These are phyloP conservation scores for Sanguinoderma infundibulare DNA, from an alignment of 1,284 basidiomycete genomes.

Conservation along the genomic window DNA sequence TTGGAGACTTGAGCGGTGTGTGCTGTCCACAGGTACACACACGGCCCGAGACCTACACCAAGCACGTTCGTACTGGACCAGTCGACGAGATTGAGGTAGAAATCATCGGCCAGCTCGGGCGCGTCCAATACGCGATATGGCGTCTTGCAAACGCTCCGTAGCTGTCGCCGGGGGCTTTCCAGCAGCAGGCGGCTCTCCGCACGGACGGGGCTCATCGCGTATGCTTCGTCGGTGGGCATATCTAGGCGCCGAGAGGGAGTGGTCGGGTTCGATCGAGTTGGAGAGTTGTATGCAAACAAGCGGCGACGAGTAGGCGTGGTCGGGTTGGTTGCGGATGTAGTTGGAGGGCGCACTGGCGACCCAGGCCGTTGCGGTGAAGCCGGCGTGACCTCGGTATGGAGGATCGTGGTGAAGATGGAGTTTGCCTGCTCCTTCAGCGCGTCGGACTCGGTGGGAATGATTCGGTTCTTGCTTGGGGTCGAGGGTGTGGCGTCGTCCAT, in stretches of 20 bases:
- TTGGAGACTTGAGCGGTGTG: conserved; percentile 92
- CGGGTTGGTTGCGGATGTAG: conserved; percentile 40
- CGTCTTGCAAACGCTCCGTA: conserved; percentile 90
- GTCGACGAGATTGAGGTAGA: conserved; percentile 97
- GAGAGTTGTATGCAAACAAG: conserved; percentile 71
- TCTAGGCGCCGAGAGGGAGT: conserved; percentile 72
- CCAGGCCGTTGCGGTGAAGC: conserved; percentile 61
- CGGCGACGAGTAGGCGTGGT: conserved; percentile 70
- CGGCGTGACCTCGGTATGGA: conserved; percentile 78
- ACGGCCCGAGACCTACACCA: conserved; percentile 89
- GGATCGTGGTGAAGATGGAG: conserved; percentile 71
- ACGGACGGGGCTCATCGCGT: conserved; percentile 90
- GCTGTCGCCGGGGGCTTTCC: conserved; percentile 81
- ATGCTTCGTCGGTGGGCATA: conserved; percentile 80
- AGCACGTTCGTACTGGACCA: conserved; percentile 97
- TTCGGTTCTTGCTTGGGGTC: conserved; percentile 69
- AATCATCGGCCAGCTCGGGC: conserved; percentile 96
- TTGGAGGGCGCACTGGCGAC: conserved; percentile 61
- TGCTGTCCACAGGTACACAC: conserved; percentile 97
- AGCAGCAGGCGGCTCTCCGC: conserved; percentile 85
- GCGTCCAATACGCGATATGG: conserved; percentile 98
- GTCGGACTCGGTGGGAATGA: conserved; percentile 80
- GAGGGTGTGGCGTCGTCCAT: conserved; percentile 70
- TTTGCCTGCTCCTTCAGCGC: conserved; percentile 85
- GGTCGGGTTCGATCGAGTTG: conserved; percentile 58